Base-by-base conservation (phyloP, 768 basidiomycete species). In the Lentinula edodes region DNA sequence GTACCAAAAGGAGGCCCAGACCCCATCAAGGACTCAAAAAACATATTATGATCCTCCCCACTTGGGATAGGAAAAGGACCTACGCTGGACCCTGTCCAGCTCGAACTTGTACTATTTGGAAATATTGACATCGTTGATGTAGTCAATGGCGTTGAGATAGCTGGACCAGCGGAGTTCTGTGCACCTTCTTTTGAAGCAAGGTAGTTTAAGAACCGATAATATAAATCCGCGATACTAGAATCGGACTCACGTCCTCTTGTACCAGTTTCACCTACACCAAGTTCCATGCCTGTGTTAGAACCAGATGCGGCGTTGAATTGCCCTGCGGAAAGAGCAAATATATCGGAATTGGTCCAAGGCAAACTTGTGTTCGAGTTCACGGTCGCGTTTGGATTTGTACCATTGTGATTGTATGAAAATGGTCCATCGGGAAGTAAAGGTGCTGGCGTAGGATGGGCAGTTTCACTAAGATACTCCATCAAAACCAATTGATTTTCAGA, bases 381-480 rank as follows among this genome's bases (percentile, higher is more conserved):
- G 8, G 9, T 13, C 13, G 20, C n/a, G 46, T 48, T 48, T 20
- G 50, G 15, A 34, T 9, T 52, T 36, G 35, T 18, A 5, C 8
- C 6, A 52, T 13, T 23, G n/a, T 56, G 41, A 52, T 13, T 23
- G n/a, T 56, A 56, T n/a, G 35, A 28, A 16, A 36, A 23, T n/a
- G 28, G 23, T 58, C 59, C 32, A 45, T 28, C 18, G 53, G 62
- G 15, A 57, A 52, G 12, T 42, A 12, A 42, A 48, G 52, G 54
- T 20, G 32, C 54, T 18, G 28, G 39, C 48, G 46, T 56, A 35
- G 43, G 65, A 36, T 55, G 52, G 50, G 61, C 56, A 12, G 63
- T 63, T n/a, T 52, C 57, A 28, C 70, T 72, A 38, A 76, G 62
- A 57, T 76, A 74, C 39, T 69, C 72, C 34, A 75, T 69, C 41